Conservation (phyloP, 1,139 yeast genomes). For the Debaryomyces subglobosus region DNA sequence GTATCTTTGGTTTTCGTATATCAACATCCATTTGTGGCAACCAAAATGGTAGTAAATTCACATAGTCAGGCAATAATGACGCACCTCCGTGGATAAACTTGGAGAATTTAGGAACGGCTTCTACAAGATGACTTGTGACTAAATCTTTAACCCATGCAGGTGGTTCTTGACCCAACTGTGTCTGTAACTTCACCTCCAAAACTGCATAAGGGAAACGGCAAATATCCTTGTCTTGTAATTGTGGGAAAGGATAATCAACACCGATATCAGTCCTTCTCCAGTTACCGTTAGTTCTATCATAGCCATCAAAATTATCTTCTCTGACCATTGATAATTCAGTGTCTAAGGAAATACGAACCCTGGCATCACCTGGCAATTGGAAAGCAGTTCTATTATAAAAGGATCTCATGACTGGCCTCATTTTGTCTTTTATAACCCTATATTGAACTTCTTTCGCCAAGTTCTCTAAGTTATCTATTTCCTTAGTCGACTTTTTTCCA, state of each 20-base stretch:
- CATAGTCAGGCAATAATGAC: slow-evolving; percentile 77
- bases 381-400: slow-evolving; percentile 98
- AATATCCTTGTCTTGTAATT: slow-evolving; percentile 79
- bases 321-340: slow-evolving; percentile 95
- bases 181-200: slow-evolving; percentile 92
- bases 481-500: slow-evolving; percentile 83
- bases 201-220: slow-evolving; percentile 98
- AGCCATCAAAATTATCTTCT: slow-evolving; percentile 94
- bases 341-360: slow-evolving; percentile 96
- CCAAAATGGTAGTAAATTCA: slow-evolving; percentile 92
- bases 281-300: slow-evolving; percentile 85
- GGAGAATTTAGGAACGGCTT: slow-evolving; percentile 97
- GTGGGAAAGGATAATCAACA: slow-evolving; percentile 91
- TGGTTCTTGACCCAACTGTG: slow-evolving; percentile 98
- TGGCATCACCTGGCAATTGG: slow-evolving; percentile 98
- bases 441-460: slow-evolving; percentile 93
- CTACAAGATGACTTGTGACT: slow-evolving; percentile 89
- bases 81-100: slow-evolving; percentile 97
- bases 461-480: slow-evolving; percentile 88
- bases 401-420: slow-evolving; percentile 93
- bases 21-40: slow-evolving; percentile 97
- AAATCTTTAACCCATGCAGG: slow-evolving; percentile 96
- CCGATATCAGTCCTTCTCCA: slow-evolving; percentile 99
- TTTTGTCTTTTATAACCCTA: slow-evolving; percentile 76
- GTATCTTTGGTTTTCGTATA: slow-evolving; percentile 83